These are phyloP conservation scores for Fusarium nematophilum DNA, from an alignment of 2,329 filamentous ascomycete genomes.

Conservation along the genomic window DNA sequence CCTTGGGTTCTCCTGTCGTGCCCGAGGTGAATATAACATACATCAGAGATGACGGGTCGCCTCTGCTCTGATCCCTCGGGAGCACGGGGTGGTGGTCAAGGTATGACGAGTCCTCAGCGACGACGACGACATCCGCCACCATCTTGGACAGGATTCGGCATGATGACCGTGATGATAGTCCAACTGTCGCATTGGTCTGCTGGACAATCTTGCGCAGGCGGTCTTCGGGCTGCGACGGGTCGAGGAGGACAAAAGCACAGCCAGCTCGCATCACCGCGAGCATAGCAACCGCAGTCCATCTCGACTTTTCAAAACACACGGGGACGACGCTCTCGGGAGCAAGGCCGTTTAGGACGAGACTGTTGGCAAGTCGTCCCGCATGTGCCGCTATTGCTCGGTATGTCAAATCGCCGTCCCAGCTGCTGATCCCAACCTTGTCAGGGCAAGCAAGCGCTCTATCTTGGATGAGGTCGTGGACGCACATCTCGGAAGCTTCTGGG, in stretches of 20 bases:
- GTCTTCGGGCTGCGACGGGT: slow-evolving; percentile 49
- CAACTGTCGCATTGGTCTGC: not conserved
- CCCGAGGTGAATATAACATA: slow-evolving; percentile 67
- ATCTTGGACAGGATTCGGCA: too few relatives aligned
- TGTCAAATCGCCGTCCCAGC: too few relatives aligned
- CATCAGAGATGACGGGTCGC: not conserved
- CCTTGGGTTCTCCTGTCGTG: slow-evolving; percentile 67
- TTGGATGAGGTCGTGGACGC: not conserved
- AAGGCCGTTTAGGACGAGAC: too few relatives aligned
- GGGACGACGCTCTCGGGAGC: not conserved
- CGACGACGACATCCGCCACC: too few relatives aligned
- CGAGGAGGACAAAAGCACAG: slow-evolving; percentile 46
- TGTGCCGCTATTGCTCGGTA: too few relatives aligned
- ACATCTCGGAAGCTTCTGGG: not conserved
- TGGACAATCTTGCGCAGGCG: not conserved
- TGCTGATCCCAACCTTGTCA: too few relatives aligned
- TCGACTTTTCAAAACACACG: slow-evolving; percentile 25
- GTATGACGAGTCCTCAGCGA: not conserved
- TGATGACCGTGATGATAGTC: too few relatives aligned
- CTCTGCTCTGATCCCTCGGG: not conserved
- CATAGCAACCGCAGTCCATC: slow-evolving; percentile 40
- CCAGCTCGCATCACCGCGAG: slow-evolving; percentile 50
- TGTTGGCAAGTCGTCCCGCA: not conserved
- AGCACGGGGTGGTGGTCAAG: not conserved
- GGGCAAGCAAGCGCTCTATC: too few relatives aligned